A percentile compares a stretch with the other conserved stretches of the same genome.
phyloP scores from a whole-genome alignment of 1,284 basidiomycete genomes.

The Paramarasmius palmivorus region DNA sequence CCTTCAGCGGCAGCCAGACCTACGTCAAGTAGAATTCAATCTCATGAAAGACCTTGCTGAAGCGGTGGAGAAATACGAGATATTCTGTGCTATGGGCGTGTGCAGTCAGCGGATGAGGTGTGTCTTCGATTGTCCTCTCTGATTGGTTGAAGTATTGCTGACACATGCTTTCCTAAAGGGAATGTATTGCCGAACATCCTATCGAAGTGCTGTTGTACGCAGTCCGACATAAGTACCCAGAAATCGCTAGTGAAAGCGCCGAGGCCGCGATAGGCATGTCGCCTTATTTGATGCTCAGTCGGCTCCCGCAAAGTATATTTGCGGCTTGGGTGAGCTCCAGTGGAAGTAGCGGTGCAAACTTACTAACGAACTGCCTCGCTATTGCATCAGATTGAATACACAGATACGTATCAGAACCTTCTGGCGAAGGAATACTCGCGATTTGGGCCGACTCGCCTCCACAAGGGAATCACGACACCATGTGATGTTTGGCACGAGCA shows the following conservation, averaged over 20 bases:
- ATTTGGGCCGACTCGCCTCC: constrained; percentile 15
- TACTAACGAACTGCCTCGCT: background rate
- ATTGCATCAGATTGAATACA: constrained; percentile 14
- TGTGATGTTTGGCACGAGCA: constrained; percentile 19
- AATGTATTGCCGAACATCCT: constrained; percentile 13
- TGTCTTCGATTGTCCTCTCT: background rate
- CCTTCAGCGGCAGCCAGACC: constrained; percentile 19
- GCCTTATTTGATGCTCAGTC: constrained; percentile 15
- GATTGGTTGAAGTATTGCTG: background rate
- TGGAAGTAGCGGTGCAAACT: too few species aligned
- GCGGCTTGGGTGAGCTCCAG: constrained; percentile 15
- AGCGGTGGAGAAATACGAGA: constrained; percentile 31
- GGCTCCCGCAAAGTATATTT: constrained; percentile 13
- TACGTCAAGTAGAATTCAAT: constrained; percentile 13
- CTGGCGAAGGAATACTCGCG: constrained; percentile 17
- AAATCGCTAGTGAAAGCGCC: constrained; percentile 17
- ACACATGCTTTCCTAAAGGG: constrained; percentile 3
- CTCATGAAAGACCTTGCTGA: constrained; percentile 25
- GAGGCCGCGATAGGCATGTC: constrained; percentile 13
- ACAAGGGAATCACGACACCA: constrained; percentile 8
- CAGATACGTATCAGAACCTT: constrained; percentile 12
- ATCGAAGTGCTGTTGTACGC: constrained; percentile 15
- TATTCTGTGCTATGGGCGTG: constrained; percentile 28
- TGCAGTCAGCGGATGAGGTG: constrained; percentile 22
- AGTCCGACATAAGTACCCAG: constrained; percentile 14